A percentile compares a stretch with the other conserved stretches of the same genome.
phyloP scores from a whole-genome alignment of 2,329 filamentous ascomycete species.

The Tympanopsis confertula region DNA sequence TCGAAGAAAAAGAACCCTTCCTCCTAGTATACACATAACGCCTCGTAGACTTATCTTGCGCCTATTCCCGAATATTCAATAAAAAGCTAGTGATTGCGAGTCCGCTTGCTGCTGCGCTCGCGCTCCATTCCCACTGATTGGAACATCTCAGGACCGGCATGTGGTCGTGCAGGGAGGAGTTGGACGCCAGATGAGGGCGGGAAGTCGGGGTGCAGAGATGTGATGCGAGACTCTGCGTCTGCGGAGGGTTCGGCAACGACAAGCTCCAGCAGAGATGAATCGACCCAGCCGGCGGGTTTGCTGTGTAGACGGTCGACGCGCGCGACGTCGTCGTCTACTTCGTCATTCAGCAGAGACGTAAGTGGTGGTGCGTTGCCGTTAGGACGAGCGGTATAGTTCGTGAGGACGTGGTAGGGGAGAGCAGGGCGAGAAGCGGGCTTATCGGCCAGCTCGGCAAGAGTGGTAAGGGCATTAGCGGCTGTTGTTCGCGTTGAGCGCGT shows the following conservation, averaged over 20 bases:
- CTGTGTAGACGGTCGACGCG: slow-evolving; percentile 22
- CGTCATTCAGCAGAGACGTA: slow-evolving; percentile 28
- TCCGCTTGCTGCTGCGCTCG: too few relatives aligned
- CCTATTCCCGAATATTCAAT: too few relatives aligned
- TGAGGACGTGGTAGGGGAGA: slow-evolving; percentile 29
- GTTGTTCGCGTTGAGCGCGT: slow-evolving; percentile 39
- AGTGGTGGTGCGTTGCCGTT: slow-evolving; percentile 25
- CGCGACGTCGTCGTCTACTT: slow-evolving; percentile 29
- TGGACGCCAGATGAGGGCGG: background rate
- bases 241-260: too few relatives aligned
- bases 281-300: slow-evolving; percentile 26
- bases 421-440: slow-evolving; percentile 29
- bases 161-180: too few relatives aligned
- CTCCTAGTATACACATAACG: too few relatives aligned
- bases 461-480: slow-evolving; percentile 32
- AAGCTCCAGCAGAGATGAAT: too few relatives aligned
- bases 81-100: too few relatives aligned
- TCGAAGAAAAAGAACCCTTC: too few relatives aligned
- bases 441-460: slow-evolving; percentile 41
- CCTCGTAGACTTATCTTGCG: too few relatives aligned
- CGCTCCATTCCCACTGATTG: too few relatives aligned
- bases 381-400: slow-evolving; percentile 28
- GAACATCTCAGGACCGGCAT: too few relatives aligned
- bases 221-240: too few relatives aligned
- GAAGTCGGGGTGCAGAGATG: slow-evolving; percentile 1